These are phyloP conservation scores for Lichtheimia ornata DNA, from an alignment of 371 early-diverging fungal species.

Conservation along the genomic window DNA sequence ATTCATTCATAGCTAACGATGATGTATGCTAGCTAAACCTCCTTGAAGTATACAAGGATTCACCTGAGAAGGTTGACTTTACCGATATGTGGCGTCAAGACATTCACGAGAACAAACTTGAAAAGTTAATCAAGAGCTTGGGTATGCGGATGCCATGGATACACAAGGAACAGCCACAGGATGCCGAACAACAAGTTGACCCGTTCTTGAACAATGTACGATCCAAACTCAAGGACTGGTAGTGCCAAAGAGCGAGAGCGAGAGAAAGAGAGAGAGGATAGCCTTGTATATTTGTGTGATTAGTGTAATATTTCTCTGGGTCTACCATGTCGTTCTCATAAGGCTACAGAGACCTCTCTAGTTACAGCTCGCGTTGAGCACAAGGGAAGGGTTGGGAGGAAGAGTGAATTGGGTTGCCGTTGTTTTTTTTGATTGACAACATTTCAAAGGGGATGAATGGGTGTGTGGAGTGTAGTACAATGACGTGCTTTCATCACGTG, in stretches of 20 bases:
- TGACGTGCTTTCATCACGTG: no score
- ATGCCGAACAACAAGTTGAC: constrained; percentile 9
- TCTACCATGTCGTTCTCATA: no score
- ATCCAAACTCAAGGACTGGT: constrained; percentile 19
- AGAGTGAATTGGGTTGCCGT: no score
- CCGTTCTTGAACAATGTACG: constrained; percentile 23
- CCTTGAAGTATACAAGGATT: constrained; percentile 56
- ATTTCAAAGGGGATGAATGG: no score
- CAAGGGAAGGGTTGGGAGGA: no score
- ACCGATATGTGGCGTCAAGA: constrained; percentile 75
- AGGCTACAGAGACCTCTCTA: no score
- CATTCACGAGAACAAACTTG: constrained; percentile 63
- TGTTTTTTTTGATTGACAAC: no score
- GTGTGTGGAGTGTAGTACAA: no score
- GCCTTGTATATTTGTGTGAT: no score
- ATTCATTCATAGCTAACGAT: neutral
- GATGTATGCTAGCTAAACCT: constrained; percentile 46
- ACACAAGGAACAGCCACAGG: constrained; percentile 13
- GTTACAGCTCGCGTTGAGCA: no score
- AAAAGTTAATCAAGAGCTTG: constrained; percentile 70
- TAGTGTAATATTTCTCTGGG: no score
- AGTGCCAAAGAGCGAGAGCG: neutral
- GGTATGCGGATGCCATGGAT: constrained; percentile 82
- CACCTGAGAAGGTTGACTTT: constrained; percentile 62
- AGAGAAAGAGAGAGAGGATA: no score